A percentile compares a stretch with the other conserved stretches of the same genome.
phyloP scores from a whole-genome alignment of 441 rosid genomes.

The Gossypium schwendimanii region DNA sequence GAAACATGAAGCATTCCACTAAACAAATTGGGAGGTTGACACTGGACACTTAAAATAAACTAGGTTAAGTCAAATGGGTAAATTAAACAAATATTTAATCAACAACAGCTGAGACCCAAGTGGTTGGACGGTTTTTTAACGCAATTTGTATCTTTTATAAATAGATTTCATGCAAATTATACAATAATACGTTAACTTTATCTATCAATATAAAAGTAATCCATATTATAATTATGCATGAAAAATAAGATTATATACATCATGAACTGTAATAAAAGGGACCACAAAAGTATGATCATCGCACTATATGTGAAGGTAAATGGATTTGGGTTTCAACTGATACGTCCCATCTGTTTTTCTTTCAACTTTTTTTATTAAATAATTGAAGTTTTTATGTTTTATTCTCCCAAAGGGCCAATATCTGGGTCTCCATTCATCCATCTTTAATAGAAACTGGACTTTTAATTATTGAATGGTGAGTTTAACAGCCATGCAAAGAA shows the following conservation, averaged over 20 bases:
- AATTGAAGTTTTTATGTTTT: not conserved
- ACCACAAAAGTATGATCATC: conserved; percentile 20
- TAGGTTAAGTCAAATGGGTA: conserved; percentile 35
- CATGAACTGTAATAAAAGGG: conserved; percentile 7
- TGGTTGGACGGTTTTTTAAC: conserved; percentile 38
- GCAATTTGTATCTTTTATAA: not conserved
- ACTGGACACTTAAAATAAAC: conserved; percentile 4
- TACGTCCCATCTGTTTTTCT: not conserved
- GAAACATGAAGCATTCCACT: conserved; percentile 13
- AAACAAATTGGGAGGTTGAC: conserved; percentile 17
- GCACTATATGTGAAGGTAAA: conserved; percentile 38
- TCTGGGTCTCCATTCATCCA: too few species aligned
- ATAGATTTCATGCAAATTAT: not conserved
- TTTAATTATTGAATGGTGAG: not conserved
- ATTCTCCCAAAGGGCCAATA: too few species aligned
- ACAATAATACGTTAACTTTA: not conserved
- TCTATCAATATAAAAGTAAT: not conserved
- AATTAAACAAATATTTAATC: not conserved
- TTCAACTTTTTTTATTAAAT: not conserved
- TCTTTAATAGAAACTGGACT: too few species aligned
- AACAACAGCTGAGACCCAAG: conserved; percentile 27
- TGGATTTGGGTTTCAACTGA: not conserved
- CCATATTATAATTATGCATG: not conserved
- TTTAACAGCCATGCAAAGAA: conserved; percentile 12
- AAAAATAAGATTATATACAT: not conserved